Conservation (phyloP, 1,284 basidiomycete species). For the Athelia psychrophila region DNA sequence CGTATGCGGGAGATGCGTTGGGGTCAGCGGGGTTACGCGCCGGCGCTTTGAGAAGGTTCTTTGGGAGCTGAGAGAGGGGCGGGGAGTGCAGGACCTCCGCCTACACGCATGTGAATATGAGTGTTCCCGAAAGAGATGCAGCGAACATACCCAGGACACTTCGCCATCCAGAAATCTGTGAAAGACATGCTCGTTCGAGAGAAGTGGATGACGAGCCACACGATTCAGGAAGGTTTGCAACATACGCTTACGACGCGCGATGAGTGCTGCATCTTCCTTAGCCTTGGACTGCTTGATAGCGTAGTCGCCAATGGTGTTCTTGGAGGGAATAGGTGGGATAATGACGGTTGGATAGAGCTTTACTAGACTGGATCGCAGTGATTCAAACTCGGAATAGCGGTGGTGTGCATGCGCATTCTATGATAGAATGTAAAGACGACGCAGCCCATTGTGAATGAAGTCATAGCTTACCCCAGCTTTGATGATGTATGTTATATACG, state of each 20-base stretch:
- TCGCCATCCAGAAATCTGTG: constrained; percentile 95
- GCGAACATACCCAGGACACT: constrained; percentile 83
- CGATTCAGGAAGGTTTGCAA: constrained; percentile 94
- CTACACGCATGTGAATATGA: constrained; percentile 36
- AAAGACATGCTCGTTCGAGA: constrained; percentile 93
- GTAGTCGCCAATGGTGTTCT: constrained; percentile 95
- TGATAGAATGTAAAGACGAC: constrained; percentile 9
- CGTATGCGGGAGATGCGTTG: constrained; percentile 72
- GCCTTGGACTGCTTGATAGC: constrained; percentile 97
- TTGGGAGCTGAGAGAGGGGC: constrained; percentile 87
- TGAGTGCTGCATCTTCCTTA: constrained; percentile 93
- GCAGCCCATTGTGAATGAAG: constrained; percentile 5
- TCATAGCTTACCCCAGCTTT: constrained; percentile 72
- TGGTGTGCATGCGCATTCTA: constrained; percentile 80
- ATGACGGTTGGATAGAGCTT: constrained; percentile 96
- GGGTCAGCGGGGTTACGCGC: constrained; percentile 91
- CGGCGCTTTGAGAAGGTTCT: constrained; percentile 94
- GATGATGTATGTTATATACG: constrained; percentile 96
- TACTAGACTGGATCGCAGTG: constrained; percentile 79
- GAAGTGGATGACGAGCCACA: constrained; percentile 84
- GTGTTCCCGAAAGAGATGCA: constrained; percentile 1
- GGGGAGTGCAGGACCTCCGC: constrained; percentile 90
- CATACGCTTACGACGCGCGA: constrained; percentile 91
- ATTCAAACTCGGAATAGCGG: constrained; percentile 97
- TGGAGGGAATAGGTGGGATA: constrained; percentile 96